Evolutionary conservation across 441 rosid species (phyloP), one percentile per base, ranked within the genome.

Genomic region (Pelargonium fulgidum): DNA sequence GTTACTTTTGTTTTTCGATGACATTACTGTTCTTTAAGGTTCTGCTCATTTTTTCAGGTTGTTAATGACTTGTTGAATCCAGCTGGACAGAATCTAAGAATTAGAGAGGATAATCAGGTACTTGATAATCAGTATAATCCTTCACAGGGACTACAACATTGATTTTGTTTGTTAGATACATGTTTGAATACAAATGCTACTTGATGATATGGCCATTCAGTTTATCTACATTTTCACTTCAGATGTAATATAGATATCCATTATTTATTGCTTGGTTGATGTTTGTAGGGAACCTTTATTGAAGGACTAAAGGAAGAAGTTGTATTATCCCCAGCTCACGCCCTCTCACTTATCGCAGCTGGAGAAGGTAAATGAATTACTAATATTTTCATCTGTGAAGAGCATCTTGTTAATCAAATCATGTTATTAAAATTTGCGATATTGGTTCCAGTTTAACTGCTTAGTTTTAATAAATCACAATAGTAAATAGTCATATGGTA

Each of bases 261-360:
- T 29, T 29, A 29, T 11, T 58, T 33, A 59, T 68, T 66, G 47
- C 67, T 64, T 75, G 56, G 64, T 76, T 78, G 36, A 56, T 83
- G 75, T 54, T 66, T 79, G 42, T 69, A 96, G 99, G 99, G 99
- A 83, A 96, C 97, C 73, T 96, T 86, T 80, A 89, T 96, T 44
- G 99, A 96, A 79, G 99, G 99, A 75, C 76, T 96, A 72, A 91
- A 96, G 87, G 96, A 96, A 80, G 99, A 96, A 88, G 99, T 92
- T 79, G 99, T 96, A 29, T 77, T 96, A 78, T 96, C 99, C 72
- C 96, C 99, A 76, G 99, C 97, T 72, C 99, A 96, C 80, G 96
- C 91, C 42, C 96, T 96, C 66, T 96, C 99, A 68, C 89, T 96
- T 74, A 92, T 96, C 71, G 99, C 99, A 58, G 92, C 99, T 75